Percentiles rank a stretch among this genome's conserved stretches.
Conservation (phyloP, 768 basidiomycete genomes). For the Coprinopsis strossmayeri region DNA sequence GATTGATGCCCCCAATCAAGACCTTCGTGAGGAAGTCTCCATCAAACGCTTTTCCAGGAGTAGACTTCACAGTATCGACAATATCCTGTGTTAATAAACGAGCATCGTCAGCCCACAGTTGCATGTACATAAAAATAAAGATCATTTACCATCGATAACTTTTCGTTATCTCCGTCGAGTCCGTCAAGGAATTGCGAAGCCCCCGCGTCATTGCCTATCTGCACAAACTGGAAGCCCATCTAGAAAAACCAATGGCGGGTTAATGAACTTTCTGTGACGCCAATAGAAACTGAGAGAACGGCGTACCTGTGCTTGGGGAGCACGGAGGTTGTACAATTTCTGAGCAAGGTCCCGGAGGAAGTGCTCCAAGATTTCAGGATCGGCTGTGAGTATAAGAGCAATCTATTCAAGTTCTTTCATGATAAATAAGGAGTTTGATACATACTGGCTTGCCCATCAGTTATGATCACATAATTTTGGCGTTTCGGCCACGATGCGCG, state of each 20-base stretch:
- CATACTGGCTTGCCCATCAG: constrained; percentile 1
- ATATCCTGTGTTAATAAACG: not conserved
- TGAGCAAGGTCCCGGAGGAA: not conserved
- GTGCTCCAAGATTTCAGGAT: not conserved
- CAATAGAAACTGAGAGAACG: not conserved
- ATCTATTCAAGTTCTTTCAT: not conserved
- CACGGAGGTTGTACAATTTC: not conserved
- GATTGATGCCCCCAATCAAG: not conserved
- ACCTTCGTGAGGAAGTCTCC: not conserved
- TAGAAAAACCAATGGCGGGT: not conserved
- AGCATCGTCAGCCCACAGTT: not conserved
- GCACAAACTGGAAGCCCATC: constrained; percentile 9
- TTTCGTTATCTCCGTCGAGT: not conserved
- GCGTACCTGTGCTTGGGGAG: not conserved
- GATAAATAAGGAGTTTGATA: not conserved
- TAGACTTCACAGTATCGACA: not conserved
- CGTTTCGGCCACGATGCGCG: not conserved
- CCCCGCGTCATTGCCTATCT: constrained; percentile 1
- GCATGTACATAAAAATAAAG: not conserved
- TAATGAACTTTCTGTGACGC: not conserved
- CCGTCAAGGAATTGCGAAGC: constrained; percentile 1
- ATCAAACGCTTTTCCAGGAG: not conserved
- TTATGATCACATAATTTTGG: not conserved
- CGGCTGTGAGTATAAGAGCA: not conserved
- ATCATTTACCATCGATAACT: not conserved